Conservation (phyloP, 495 filamentous ascomycete species). For the Tuber melanosporum region DNA sequence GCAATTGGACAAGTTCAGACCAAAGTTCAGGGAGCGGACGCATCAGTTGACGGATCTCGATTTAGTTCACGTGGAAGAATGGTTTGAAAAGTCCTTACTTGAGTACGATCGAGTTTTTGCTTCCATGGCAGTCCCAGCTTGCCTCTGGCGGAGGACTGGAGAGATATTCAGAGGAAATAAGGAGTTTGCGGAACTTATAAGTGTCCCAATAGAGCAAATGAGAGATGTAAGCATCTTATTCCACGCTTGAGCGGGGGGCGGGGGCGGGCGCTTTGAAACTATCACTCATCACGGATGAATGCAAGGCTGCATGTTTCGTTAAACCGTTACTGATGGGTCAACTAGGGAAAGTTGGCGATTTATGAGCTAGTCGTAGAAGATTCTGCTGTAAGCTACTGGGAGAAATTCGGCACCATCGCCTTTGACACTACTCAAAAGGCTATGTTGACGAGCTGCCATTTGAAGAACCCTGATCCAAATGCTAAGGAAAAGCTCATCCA, state of each 20-base stretch:
- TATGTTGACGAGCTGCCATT: slow-evolving; percentile 84
- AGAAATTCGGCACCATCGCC: slow-evolving; percentile 97
- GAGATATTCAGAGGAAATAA: slow-evolving; percentile 98
- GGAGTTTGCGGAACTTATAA: slow-evolving; percentile 95
- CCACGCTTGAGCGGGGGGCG: slow-evolving; percentile 46
- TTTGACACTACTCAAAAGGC: slow-evolving; percentile 96
- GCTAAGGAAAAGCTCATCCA: slow-evolving; percentile 66
- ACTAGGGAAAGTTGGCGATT: slow-evolving; percentile 82
- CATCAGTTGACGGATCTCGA: slow-evolving; percentile 85
- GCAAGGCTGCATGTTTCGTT: background rate
- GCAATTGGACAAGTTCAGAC: slow-evolving; percentile 85
- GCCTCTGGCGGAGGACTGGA: slow-evolving; percentile 92
- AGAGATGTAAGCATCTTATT: slow-evolving; percentile 60
- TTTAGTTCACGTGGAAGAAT: slow-evolving; percentile 91
- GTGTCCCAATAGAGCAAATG: slow-evolving; percentile 82
- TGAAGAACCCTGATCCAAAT: slow-evolving; percentile 76
- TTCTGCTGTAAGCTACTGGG: slow-evolving; percentile 94
- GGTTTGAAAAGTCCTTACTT: slow-evolving; percentile 91
- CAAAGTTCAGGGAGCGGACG: slow-evolving; percentile 92
- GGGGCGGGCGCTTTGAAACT: background rate
- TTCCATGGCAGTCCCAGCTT: slow-evolving; percentile 96
- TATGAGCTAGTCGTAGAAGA: slow-evolving; percentile 95
- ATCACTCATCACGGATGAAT: background rate
- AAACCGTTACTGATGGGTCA: slow-evolving; percentile 13
- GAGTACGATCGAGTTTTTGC: slow-evolving; percentile 98